Conservation (phyloP, 1,139 yeast species). For the Pichia sp. region DNA sequence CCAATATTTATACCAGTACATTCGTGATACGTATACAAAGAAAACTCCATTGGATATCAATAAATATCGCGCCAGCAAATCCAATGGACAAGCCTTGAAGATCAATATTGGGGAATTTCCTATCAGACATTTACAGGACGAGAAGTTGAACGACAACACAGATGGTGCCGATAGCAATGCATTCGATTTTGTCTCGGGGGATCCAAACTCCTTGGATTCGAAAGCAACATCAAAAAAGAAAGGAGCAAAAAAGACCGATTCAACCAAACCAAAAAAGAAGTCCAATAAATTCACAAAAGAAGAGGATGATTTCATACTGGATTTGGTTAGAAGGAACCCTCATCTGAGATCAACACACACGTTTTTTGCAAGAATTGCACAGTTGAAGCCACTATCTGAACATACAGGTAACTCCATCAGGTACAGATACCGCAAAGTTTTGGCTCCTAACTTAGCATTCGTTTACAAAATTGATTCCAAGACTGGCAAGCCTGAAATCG, state of each 20-base stretch:
- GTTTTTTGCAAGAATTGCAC: constrained; percentile 58
- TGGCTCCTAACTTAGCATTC: constrained; percentile 47
- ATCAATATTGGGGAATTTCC: constrained; percentile 26
- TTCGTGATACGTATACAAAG: constrained; percentile 22
- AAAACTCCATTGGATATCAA: constrained; percentile 18
- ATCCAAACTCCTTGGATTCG: background rate
- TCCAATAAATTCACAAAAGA: constrained; percentile 46
- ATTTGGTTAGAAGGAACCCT: constrained; percentile 63
- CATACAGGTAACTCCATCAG: constrained; percentile 76
- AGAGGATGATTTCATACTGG: constrained; percentile 63
- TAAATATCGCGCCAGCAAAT: constrained; percentile 21
- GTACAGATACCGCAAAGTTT: constrained; percentile 59
- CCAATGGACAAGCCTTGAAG: constrained; percentile 23
- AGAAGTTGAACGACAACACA: background rate
- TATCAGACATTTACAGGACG: background rate
- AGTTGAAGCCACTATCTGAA: constrained; percentile 43
- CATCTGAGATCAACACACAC: constrained; percentile 62
- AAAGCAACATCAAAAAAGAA: constrained; percentile 3
- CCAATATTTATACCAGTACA: constrained; percentile 24
- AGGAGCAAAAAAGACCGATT: constrained; percentile 2
- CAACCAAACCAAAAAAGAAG: constrained; percentile 17
- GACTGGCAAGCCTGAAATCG: constrained; percentile 48
- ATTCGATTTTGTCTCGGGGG: background rate
- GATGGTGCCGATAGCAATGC: background rate
- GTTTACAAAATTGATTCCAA: constrained; percentile 57